phyloP scores from a whole-genome alignment of 345 rosid species.

The Rhodamnia rubescens region DNA sequence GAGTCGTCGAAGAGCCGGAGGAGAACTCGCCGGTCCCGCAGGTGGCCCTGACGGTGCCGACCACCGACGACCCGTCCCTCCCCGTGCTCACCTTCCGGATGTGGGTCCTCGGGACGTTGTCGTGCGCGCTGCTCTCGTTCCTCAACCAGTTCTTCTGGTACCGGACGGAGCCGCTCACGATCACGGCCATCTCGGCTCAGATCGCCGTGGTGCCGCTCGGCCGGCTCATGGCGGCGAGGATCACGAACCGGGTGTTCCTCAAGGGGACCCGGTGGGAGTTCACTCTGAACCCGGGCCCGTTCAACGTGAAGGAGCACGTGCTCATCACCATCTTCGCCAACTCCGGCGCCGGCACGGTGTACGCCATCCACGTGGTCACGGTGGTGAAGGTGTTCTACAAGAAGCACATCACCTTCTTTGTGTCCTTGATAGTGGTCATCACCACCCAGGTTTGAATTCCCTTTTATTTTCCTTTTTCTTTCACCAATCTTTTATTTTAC shows the following conservation, averaged over 20 bases:
- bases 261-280: conserved; percentile 63
- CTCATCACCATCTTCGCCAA: conserved; percentile 89
- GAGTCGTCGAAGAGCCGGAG: conserved; percentile 10
- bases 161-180: conserved; percentile 81
- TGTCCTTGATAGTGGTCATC: conserved; percentile 66
- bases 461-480: neutral
- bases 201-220: conserved; percentile 94
- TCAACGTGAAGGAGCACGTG: conserved; percentile 94
- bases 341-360: conserved; percentile 92
- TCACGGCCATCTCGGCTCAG: conserved; percentile 95
- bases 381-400: conserved; percentile 85
- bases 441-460: conserved; percentile 67
- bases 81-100: conserved; percentile 84
- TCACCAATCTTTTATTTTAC: neutral
- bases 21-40: conserved; percentile 82
- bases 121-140: conserved; percentile 68
- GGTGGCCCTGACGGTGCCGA: conserved; percentile 87
- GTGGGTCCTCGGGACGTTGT: conserved; percentile 84
- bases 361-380: conserved; percentile 78
- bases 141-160: conserved; percentile 97
- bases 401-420: conserved; percentile 67
- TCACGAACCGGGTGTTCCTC: conserved; percentile 59
- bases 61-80: conserved; percentile 74
- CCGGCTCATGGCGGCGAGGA: conserved; percentile 72
- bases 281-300: conserved; percentile 88